Evolutionary conservation across 345 rosid genomes (phyloP).

Genomic region (Microthlaspi erraticum): DNA sequence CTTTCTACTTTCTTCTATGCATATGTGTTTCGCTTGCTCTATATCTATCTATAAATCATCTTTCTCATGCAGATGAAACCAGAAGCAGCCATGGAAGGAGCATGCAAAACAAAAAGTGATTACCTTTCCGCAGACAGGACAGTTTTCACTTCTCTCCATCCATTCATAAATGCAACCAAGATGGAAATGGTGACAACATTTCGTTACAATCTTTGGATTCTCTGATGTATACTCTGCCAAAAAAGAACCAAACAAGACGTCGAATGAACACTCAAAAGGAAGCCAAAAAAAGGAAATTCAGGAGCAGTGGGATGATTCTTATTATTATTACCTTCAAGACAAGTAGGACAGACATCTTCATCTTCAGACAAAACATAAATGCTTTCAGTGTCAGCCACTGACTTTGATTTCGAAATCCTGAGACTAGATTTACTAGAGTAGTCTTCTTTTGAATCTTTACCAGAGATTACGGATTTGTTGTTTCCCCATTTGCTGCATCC

Average conservation of each 20-base stretch:
- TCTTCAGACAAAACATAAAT: constrained; percentile 71
- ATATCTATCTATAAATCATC: constrained; percentile 14
- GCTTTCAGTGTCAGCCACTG: constrained; percentile 54
- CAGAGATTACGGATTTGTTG: constrained; percentile 51
- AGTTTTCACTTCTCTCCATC: constrained; percentile 99
- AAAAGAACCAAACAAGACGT: constrained; percentile 1
- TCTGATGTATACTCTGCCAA: constrained; percentile 88
- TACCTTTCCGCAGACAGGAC: constrained; percentile 99
- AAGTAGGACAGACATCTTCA: constrained; percentile 95
- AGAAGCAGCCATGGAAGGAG: constrained; percentile 20
- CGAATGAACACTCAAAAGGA: not conserved
- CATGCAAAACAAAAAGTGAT: constrained; percentile 8
- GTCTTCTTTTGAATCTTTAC: constrained; percentile 68
- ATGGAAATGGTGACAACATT: constrained; percentile 95
- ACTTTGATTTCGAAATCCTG: constrained; percentile 60
- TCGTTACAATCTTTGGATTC: constrained; percentile 90
- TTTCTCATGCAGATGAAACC: constrained; percentile 15
- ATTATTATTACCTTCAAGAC: constrained; percentile 77
- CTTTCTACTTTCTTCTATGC: not conserved
- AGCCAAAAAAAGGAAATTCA: not conserved
- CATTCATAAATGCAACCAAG: constrained; percentile 99
- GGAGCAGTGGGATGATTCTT: not conserved
- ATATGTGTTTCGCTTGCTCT: constrained; percentile 1
- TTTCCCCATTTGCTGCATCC: constrained; percentile 71
- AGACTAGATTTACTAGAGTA: constrained; percentile 56